phyloP scores from a whole-genome alignment of 352 stramenopile genomes.

The Globisporangium spiculum region DNA sequence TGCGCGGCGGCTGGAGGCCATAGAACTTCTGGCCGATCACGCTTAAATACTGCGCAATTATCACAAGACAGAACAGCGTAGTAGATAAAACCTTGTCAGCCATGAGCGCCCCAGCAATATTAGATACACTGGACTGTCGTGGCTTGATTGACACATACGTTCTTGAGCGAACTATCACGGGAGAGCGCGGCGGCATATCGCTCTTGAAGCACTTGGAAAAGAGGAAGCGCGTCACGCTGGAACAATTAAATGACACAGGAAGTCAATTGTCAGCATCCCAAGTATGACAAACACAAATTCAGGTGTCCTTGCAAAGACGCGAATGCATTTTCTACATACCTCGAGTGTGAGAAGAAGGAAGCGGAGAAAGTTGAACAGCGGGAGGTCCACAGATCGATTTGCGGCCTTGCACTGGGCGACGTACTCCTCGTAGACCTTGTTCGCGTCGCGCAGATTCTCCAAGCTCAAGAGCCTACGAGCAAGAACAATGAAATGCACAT shows the following conservation, averaged over 20 bases:
- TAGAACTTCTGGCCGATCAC: constrained; percentile 87
- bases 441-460: constrained; percentile 86
- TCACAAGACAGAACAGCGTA: constrained; percentile 12
- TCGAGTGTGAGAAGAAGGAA: constrained; percentile 85
- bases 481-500: not conserved
- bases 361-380: constrained; percentile 79
- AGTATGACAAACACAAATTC: not conserved
- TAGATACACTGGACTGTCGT: too few species aligned
- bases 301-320: not conserved
- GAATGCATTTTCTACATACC: constrained; percentile 28
- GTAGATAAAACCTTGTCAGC: constrained; percentile 1
- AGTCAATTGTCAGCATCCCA: not conserved
- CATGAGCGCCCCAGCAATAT: not conserved
- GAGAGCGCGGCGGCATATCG: constrained; percentile 71
- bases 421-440: constrained; percentile 73
- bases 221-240: constrained; percentile 75
- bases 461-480: constrained; percentile 60
- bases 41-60: constrained; percentile 64
- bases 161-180: constrained; percentile 73
- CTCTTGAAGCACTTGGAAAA: constrained; percentile 88
- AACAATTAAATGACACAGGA: not conserved
- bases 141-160: constrained; percentile 38
- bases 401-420: constrained; percentile 44
- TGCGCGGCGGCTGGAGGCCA: constrained; percentile 73
- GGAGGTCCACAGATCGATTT: constrained; percentile 51